Conservation (phyloP, 139 green algal species). For the Ulvella scutata region DNA sequence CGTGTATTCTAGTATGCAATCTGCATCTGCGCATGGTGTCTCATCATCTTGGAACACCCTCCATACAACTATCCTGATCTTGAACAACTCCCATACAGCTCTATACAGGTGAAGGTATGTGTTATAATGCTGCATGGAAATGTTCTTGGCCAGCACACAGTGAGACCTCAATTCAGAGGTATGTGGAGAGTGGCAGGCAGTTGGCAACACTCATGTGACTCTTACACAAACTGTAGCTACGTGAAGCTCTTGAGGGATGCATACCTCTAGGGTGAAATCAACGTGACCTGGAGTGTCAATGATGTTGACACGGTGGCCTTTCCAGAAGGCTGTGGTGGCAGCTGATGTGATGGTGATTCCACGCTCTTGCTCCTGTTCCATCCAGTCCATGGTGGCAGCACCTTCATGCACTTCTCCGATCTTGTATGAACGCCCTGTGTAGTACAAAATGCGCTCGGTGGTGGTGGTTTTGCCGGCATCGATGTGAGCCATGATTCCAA, state of each 20-base stretch:
- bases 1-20: too few species aligned
- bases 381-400: slow-evolving; percentile 92
- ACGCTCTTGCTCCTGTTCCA: slow-evolving; percentile 81
- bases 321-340: slow-evolving; percentile 93
- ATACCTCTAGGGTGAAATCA: slow-evolving; percentile 88
- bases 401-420: slow-evolving; percentile 99
- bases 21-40: too few species aligned
- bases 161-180: slow-evolving; percentile 10
- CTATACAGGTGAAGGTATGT: too few species aligned
- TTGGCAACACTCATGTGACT: neutral
- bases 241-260: neutral
- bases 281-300: slow-evolving; percentile 98
- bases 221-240: neutral
- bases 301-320: slow-evolving; percentile 96
- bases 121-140: too few species aligned
- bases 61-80: too few species aligned
- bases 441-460: slow-evolving; percentile 95
- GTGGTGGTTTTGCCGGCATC: slow-evolving; percentile 96
- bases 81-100: too few species aligned
- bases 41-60: too few species aligned
- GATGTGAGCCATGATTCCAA: slow-evolving; percentile 98
- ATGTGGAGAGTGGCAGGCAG: neutral
- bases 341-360: slow-evolving; percentile 99
- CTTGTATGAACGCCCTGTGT: slow-evolving; percentile 98
- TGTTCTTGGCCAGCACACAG: too few species aligned